Conservation (phyloP, 106 monocot genomes). For the Acorus calamus region DNA sequence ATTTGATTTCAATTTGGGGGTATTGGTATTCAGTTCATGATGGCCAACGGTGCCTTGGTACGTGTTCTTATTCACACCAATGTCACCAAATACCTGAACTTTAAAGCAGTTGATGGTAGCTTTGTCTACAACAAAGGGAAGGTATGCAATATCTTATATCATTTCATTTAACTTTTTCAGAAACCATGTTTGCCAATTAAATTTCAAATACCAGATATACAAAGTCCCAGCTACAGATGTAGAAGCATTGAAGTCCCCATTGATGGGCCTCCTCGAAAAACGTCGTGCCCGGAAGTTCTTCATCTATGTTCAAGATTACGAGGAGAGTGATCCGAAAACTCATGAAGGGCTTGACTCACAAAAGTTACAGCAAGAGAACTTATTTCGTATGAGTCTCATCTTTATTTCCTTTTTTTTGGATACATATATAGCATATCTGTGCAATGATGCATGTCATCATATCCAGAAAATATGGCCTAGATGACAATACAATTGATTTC, state of each 20-base stretch:
- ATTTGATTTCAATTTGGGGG: background rate
- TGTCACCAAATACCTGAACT: slow-evolving; percentile 85
- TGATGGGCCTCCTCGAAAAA: slow-evolving; percentile 87
- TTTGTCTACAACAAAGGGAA: slow-evolving; percentile 90
- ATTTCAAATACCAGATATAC: slow-evolving; percentile 34
- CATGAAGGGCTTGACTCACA: slow-evolving; percentile 71
- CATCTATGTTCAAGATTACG: slow-evolving; percentile 86
- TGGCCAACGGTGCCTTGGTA: slow-evolving; percentile 90
- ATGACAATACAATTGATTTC: slow-evolving; percentile 76
- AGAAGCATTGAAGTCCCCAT: slow-evolving; percentile 68
- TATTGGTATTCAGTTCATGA: slow-evolving; percentile 67
- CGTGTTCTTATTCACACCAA: slow-evolving; percentile 87
- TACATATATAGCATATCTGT: background rate
- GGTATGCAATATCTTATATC: slow-evolving; percentile 13
- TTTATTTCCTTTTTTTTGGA: background rate
- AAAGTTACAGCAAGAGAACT: slow-evolving; percentile 72
- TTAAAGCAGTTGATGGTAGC: slow-evolving; percentile 95
- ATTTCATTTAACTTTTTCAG: background rate
- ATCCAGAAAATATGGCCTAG: slow-evolving; percentile 70
- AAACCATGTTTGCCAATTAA: background rate
- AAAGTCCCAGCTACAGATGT: slow-evolving; percentile 84
- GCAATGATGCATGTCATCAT: too few relatives aligned
- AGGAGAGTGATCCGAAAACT: slow-evolving; percentile 77
- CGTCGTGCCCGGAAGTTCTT: slow-evolving; percentile 72
- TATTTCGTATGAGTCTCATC: slow-evolving; percentile 35